Evolutionary conservation across 2,329 filamentous ascomycete genomes (phyloP), one percentile per base, ranked within the genome.

Genomic region (Hypoxylon rubiginosum): DNA sequence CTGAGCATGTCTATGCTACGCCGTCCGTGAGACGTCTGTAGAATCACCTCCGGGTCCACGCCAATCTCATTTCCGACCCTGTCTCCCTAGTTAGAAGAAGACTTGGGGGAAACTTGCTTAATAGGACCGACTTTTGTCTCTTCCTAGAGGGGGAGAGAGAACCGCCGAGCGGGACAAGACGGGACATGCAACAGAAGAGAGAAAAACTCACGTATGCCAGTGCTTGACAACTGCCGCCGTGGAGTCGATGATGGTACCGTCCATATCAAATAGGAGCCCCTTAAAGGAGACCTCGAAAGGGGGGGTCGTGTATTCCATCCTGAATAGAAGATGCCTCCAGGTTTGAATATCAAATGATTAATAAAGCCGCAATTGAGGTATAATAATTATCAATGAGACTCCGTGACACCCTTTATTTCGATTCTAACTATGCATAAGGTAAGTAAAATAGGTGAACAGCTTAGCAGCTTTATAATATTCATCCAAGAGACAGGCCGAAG

Each of bases 21-120:
- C 64, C 95, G 89, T 67, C 96, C 96, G 80, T 99, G 96, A 4
- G 94, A 97, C 9, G 93, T 97, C 74, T 93, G 87, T 26, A 98
- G 86, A 73, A 99, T 98, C 49, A 91, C 87, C 51, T 90, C 85
- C n/a, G 93, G 92, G 70, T 93, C 88, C 21, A 97, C 90, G 24
- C 92, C 92, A 74, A 98, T 91, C 77, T 97, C 92, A 9, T 87
- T 85, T 53, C 92, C 94, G 70, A 94, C 86, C n/a, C 91, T 93
- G 74, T 36, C 10, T 11, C 59, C 48, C 32, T 46, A 8, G 34
- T 56, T 60, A 60, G 66, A 51, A n/a, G n/a, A n/a, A n/a, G n/a
- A n/a, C 43, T 32, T 34, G 10, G 32, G 9, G 8, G n/a, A n/a
- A 34, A 3, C 13, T 41, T 28, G 39, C 19, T 41, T 17, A 50